Conservation (phyloP, 2,329 filamentous ascomycete species). For the Verticillium dahliae region DNA sequence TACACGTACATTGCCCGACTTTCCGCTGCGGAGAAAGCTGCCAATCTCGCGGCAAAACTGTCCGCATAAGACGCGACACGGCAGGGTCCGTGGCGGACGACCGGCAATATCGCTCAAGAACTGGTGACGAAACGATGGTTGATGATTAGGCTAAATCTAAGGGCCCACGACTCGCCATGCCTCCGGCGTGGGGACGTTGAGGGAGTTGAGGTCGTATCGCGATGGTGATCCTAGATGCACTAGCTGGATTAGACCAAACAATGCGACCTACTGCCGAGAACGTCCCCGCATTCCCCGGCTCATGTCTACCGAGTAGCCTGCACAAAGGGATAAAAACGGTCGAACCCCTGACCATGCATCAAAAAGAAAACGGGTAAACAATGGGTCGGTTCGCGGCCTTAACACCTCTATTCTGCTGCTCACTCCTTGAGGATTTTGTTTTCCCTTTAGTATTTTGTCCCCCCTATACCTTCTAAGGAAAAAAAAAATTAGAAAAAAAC, state of each 20-base stretch:
- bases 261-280: background rate
- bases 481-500: too few species aligned
- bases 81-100: background rate
- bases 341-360: background rate
- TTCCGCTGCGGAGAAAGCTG: background rate
- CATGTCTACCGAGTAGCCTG: background rate
- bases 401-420: background rate
- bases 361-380: background rate
- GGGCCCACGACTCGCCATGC: background rate
- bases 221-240: background rate
- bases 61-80: background rate
- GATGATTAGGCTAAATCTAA: background rate
- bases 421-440: background rate
- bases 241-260: background rate
- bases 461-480: too few species aligned
- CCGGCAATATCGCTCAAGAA: background rate
- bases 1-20: background rate
- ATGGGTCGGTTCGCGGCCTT: background rate
- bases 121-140: background rate
- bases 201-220: background rate
- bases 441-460: background rate
- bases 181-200: background rate
- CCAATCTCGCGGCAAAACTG: background rate
- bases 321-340: background rate
- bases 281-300: background rate